These are phyloP conservation scores for Streptanthus diversifolius DNA, from an alignment of 345 rosid genomes.

Conservation along the genomic window DNA sequence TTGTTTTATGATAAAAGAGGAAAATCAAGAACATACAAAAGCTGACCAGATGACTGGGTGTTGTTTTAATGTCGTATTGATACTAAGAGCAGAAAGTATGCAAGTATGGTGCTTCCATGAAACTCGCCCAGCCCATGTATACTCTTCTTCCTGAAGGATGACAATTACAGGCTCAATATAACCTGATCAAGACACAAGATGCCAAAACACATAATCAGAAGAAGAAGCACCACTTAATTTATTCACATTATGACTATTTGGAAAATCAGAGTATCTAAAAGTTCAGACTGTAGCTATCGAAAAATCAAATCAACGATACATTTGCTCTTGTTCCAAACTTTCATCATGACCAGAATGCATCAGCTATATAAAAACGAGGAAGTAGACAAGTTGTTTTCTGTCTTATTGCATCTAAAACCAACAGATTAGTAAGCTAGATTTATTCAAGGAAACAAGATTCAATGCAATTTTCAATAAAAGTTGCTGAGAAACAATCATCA, in stretches of 20 bases:
- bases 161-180: conserved; percentile 97
- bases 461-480: background rate
- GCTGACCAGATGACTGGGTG: conserved; percentile 99
- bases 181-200: conserved; percentile 49
- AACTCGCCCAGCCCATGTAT: conserved; percentile 91
- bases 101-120: conserved; percentile 96
- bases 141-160: conserved; percentile 92
- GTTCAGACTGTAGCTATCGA: conserved; percentile 1
- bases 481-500: conserved; percentile 5
- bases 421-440: conserved; percentile 6
- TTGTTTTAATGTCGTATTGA: conserved; percentile 88
- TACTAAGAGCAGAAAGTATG: conserved; percentile 92
- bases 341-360: conserved; percentile 14
- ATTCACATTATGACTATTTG: conserved; percentile 2
- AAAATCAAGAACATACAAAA: conserved; percentile 56
- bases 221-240: conserved; percentile 10
- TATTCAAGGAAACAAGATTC: conserved; percentile 1
- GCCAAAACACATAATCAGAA: conserved; percentile 21
- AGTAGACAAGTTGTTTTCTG: background rate
- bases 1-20: background rate
- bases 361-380: background rate
- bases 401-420: background rate
- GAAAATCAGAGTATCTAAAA: conserved; percentile 4
- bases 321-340: background rate
- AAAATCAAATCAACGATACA: conserved; percentile 12